Base-by-base conservation (phyloP, 1,284 basidiomycete species). In the Leccinum holopus region DNA sequence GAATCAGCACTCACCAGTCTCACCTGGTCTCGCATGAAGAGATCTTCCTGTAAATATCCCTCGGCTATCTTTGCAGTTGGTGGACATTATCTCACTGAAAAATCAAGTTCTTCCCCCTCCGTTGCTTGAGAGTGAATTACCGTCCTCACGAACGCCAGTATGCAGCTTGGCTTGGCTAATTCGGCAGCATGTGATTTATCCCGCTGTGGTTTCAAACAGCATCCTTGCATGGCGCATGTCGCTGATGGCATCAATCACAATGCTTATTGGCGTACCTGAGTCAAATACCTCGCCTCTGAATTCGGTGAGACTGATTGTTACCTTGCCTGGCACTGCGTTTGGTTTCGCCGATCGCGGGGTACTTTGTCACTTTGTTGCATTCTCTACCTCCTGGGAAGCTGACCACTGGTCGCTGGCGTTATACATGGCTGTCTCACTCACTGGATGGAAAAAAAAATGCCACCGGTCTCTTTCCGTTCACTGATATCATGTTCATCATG, bases 121-220 rank as follows among this genome's bases (percentile, higher is more conserved):
- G 16, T 39, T 39, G 39, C 11, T 47, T 47, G 41, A 44, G 10
- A 44, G 41, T 3, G 18, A 44, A 44, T 44, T 3, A 44, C 10
- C n/a, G 10, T 18, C n/a, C 41, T 44, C 41, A 18, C n/a, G 41
- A 18, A 44, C 16, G 3, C n/a, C 18, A 44, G n/a, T 11, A 21
- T 47, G 18, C 18, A 11, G 11, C 61, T 9, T 54, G 41, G 5
- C 5, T 62, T 53, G 68, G 64, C 66, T 68, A 70, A 56, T 68
- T 64, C 25, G 58, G 58, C 1, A 35, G 57, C 54, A 66, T 58
- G 44, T 67, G 66, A 39, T 70, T 66, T 30, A 39, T 70, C 16
- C 63, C 66, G 1, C n/a, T 68, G 47, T 67, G 66, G 66, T 67
- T 67, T 16, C 56, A 68, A 53, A 68, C 67, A 1, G 66, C 69